Percentiles rank a stretch among this genome's conserved stretches.
phyloP scores from a whole-genome alignment of 108 stramenopile species.

The Nitzschia palea region DNA sequence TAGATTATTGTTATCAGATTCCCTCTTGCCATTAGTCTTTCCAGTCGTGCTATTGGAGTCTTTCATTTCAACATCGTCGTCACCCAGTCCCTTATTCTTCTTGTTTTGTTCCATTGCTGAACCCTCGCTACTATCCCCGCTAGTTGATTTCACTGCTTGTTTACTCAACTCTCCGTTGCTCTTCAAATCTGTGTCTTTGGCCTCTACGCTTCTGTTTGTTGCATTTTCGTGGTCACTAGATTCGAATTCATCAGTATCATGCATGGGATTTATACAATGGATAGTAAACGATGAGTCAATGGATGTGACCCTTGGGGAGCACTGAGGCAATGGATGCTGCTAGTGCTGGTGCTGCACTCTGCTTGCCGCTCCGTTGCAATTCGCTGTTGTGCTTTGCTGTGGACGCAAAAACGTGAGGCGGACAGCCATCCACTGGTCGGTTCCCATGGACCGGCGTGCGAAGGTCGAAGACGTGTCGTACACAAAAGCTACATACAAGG shows the following conservation, averaged over 20 bases:
- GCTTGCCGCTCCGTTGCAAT: too few species aligned
- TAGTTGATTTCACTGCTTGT: background rate
- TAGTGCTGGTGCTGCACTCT: too few species aligned
- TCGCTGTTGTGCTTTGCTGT: too few species aligned
- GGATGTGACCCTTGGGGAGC: too few species aligned
- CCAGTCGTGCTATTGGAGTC: constrained; percentile 9
- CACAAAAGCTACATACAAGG: too few species aligned
- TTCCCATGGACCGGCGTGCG: too few species aligned
- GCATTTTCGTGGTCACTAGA: constrained; percentile 7
- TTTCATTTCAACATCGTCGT: constrained; percentile 26
- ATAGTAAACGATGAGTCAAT: background rate
- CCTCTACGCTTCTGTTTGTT: constrained; percentile 2
- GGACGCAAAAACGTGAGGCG: too few species aligned
- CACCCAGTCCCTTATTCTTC: background rate
- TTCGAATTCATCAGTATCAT: constrained; percentile 5
- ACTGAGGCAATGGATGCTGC: too few species aligned
- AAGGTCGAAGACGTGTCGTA: too few species aligned
- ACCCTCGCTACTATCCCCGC: background rate
- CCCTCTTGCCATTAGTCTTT: background rate
- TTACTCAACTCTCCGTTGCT: constrained; percentile 1
- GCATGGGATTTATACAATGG: constrained; percentile 16
- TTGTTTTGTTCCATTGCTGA: background rate
- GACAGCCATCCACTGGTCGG: too few species aligned
- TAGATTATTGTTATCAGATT: background rate
- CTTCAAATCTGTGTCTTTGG: background rate